These are phyloP conservation scores for Trypanosomatidae sp. DNA, from an alignment of 208 protist species.

Conservation along the genomic window DNA sequence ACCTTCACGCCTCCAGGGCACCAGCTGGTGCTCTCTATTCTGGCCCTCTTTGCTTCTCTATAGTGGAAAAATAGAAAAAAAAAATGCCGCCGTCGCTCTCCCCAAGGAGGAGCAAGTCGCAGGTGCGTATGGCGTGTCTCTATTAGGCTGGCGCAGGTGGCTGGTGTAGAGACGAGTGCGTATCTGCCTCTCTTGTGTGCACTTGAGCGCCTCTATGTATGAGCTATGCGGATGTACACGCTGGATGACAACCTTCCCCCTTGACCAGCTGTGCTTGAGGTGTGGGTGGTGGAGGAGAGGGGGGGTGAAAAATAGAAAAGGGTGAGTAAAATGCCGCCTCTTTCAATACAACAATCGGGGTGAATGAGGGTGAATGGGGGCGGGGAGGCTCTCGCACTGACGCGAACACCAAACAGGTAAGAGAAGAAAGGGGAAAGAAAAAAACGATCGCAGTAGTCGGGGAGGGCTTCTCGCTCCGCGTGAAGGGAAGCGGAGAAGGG, in stretches of 20 bases:
- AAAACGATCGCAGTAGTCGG: not conserved
- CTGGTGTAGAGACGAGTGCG: too few relatives aligned
- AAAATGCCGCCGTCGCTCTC: not conserved
- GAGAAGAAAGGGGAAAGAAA: not conserved
- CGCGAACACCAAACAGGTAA: not conserved
- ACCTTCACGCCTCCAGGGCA: not conserved
- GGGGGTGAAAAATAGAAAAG: slow-evolving; percentile 1
- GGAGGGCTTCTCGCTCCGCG: not conserved
- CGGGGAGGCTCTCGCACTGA: not conserved
- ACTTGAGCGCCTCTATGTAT: not conserved
- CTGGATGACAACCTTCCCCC: not conserved
- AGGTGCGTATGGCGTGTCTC: not conserved
- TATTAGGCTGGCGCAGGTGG: not conserved
- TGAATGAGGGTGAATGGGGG: not conserved
- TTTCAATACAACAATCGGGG: not conserved
- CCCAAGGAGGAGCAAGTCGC: not conserved
- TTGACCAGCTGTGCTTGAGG: not conserved
- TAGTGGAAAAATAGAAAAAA: not conserved
- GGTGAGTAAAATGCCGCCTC: not conserved
- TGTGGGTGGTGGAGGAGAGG: not conserved
- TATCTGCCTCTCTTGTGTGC: not conserved
- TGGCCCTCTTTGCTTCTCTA: not conserved
- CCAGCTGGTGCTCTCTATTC: not conserved
- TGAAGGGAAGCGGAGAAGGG: not conserved
- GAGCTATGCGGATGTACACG: not conserved